Evolutionary conservation across 768 basidiomycete genomes (phyloP).

Genomic region (Strobilomyces confusus): DNA sequence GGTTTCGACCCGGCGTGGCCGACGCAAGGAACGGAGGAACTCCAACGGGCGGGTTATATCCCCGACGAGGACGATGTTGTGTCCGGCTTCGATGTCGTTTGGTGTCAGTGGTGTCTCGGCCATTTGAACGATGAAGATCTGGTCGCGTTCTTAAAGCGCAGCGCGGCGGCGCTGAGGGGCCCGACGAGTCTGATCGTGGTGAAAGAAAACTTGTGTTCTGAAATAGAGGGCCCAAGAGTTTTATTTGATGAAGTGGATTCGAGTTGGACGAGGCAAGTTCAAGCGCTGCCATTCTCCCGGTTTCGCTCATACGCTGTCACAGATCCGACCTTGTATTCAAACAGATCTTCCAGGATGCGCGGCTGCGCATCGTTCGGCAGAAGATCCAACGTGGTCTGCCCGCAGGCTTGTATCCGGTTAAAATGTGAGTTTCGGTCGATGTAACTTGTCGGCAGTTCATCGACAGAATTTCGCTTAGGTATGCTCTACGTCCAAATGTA

Average conservation of each 20-base stretch:
- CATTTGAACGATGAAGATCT: constrained; percentile 79
- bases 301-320: constrained; percentile 5
- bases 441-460: not conserved
- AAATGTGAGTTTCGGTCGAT: constrained; percentile 55
- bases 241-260: constrained; percentile 86
- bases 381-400: constrained; percentile 84
- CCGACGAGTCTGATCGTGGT: constrained; percentile 67
- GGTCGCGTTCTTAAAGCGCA: constrained; percentile 66
- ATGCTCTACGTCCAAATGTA: constrained; percentile 18
- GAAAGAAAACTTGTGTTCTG: constrained; percentile 86
- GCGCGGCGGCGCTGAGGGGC: constrained; percentile 55
- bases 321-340: constrained; percentile 89
- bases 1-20: constrained; percentile 67
- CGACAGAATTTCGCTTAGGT: constrained; percentile 21
- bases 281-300: not conserved
- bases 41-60: constrained; percentile 68
- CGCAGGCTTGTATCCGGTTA: constrained; percentile 74
- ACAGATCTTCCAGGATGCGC: constrained; percentile 66
- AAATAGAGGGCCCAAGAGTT: constrained; percentile 50
- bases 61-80: constrained; percentile 51
- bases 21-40: constrained; percentile 33
- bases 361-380: constrained; percentile 66
- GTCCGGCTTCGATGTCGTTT: constrained; percentile 80
- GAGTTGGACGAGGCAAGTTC: constrained; percentile 73
- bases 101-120: constrained; percentile 98